phyloP scores from a whole-genome alignment of 352 stramenopile species.

The Globisporangium megalacanthum region DNA sequence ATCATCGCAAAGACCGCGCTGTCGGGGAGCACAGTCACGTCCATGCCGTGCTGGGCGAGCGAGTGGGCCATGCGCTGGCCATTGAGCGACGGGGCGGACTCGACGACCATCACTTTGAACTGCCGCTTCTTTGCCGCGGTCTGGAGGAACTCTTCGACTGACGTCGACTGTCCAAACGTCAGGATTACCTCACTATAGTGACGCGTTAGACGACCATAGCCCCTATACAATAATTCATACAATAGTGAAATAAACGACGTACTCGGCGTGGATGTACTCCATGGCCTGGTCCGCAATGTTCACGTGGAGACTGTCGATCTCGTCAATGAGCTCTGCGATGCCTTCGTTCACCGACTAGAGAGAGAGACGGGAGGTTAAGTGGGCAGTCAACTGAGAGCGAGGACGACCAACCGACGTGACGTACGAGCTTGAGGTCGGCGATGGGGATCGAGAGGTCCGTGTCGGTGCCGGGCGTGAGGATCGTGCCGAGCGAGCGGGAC shows the following conservation, averaged over 20 bases:
- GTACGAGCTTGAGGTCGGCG: constrained; percentile 71
- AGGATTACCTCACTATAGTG: constrained; percentile 90
- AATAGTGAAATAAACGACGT: constrained; percentile 20
- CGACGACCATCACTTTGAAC: constrained; percentile 95
- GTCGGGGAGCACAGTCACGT: constrained; percentile 96
- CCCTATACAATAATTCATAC: background rate
- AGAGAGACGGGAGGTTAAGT: too few species aligned
- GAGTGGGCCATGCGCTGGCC: constrained; percentile 88
- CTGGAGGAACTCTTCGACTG: constrained; percentile 89
- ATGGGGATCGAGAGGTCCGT: constrained; percentile 81
- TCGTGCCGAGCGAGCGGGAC: constrained; percentile 70
- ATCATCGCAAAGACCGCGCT: constrained; percentile 97
- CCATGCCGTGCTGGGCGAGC: constrained; percentile 87
- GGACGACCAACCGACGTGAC: constrained; percentile 5
- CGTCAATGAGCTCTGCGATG: constrained; percentile 91
- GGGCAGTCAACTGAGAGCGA: background rate
- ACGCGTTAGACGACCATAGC: background rate
- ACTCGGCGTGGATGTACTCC: constrained; percentile 96
- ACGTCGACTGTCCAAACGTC: constrained; percentile 91
- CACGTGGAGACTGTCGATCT: constrained; percentile 94
- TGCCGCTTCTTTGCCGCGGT: constrained; percentile 88
- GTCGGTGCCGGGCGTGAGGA: constrained; percentile 75
- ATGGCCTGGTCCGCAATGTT: constrained; percentile 95
- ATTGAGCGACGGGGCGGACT: constrained; percentile 91
- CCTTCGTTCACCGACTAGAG: constrained; percentile 91